Percentiles rank a stretch among this genome's conserved stretches.
Conservation (phyloP, 768 basidiomycete genomes). For the Rossbeevera mucosa region DNA sequence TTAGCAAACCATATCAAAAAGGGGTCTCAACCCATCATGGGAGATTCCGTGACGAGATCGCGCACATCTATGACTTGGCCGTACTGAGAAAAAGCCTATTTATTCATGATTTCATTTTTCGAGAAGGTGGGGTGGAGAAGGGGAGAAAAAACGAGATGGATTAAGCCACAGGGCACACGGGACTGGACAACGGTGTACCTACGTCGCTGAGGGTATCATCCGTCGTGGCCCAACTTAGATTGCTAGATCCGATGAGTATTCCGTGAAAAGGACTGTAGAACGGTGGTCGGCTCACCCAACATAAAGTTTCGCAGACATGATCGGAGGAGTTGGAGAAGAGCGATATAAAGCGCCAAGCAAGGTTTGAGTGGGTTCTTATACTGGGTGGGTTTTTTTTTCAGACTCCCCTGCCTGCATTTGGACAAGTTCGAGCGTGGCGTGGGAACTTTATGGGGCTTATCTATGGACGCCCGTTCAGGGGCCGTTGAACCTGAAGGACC, state of each 20-base stretch:
- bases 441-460: no score
- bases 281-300: constrained; percentile 25
- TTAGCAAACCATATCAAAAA: constrained; percentile 23
- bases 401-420: constrained; percentile 31
- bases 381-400: constrained; percentile 25
- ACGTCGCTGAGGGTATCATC: constrained; percentile 26
- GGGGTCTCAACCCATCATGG: constrained; percentile 29
- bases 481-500: no score
- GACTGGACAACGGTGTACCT: constrained; percentile 8
- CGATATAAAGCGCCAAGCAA: constrained; percentile 9
- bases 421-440: constrained; percentile 14
- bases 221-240: constrained; percentile 32
- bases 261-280: background rate
- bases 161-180: constrained; percentile 2
- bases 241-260: constrained; percentile 15
- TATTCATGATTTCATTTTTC: background rate
- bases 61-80: constrained; percentile 51
- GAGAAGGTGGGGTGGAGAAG: constrained; percentile 6
- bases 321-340: constrained; percentile 12
- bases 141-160: constrained; percentile 1
- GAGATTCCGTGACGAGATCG: constrained; percentile 30
- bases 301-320: constrained; percentile 32
- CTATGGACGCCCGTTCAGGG: no score
- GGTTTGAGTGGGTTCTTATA: constrained; percentile 28
- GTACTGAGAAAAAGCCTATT: constrained; percentile 40